Conservation (phyloP, 768 basidiomycete species). For the Leucocoprinus sp. region DNA sequence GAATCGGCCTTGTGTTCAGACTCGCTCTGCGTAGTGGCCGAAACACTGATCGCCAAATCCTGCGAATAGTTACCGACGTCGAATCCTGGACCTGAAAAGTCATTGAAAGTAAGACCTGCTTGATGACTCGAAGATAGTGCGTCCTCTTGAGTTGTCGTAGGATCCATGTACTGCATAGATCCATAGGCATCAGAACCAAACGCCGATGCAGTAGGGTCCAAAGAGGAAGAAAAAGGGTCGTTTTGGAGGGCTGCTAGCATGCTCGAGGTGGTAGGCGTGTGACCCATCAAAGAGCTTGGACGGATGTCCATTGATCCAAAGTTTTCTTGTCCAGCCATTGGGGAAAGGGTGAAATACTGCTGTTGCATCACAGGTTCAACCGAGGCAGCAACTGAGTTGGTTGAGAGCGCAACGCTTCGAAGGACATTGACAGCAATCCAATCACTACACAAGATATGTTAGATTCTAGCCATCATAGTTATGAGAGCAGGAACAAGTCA, state of each 20-base stretch:
- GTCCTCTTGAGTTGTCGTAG: slow-evolving; percentile 57
- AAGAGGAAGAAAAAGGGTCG: slow-evolving; percentile 57
- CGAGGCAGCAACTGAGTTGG: slow-evolving; percentile 85
- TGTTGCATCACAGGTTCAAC: slow-evolving; percentile 91
- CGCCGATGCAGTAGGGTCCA: slow-evolving; percentile 54
- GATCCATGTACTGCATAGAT: slow-evolving; percentile 71
- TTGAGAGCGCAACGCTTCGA: slow-evolving; percentile 79
- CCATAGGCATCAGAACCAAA: slow-evolving; percentile 67
- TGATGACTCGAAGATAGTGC: slow-evolving; percentile 49
- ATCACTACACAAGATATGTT: slow-evolving; percentile 43
- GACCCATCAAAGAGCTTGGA: slow-evolving; percentile 55
- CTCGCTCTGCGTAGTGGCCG: slow-evolving; percentile 47
- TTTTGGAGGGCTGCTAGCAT: slow-evolving; percentile 85
- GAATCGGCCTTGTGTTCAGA: slow-evolving; percentile 55
- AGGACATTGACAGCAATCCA: slow-evolving; percentile 90
- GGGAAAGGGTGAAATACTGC: slow-evolving; percentile 78
- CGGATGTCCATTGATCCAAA: slow-evolving; percentile 61
- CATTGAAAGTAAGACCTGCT: slow-evolving; percentile 60
- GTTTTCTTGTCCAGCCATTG: slow-evolving; percentile 83
- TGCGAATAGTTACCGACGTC: slow-evolving; percentile 66
- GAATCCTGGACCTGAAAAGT: slow-evolving; percentile 59
- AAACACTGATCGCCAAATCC: slow-evolving; percentile 52
- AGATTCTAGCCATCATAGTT: not conserved
- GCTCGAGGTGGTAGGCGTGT: slow-evolving; percentile 83
- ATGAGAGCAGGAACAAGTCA: slow-evolving; percentile 30